A percentile compares a stretch with the other conserved stretches of the same genome.
Evolutionary conservation across 2,329 filamentous ascomycete genomes (phyloP).

Genomic region (Penicillium occitanis): DNA sequence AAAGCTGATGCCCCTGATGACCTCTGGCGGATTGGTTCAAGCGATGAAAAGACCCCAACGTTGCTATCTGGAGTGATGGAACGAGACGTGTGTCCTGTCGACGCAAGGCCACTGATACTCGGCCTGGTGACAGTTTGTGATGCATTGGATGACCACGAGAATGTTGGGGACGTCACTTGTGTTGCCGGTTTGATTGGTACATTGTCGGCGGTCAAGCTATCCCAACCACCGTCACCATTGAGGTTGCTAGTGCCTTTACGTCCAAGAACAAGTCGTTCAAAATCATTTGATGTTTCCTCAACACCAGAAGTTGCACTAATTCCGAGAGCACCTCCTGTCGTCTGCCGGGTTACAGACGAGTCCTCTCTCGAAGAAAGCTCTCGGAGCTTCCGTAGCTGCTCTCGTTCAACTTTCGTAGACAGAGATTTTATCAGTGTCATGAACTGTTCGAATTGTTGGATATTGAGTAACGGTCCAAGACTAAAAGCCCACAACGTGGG

Average conservation of each 20-base stretch:
- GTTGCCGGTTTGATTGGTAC: conserved; percentile 30
- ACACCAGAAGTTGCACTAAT: conserved; percentile 47
- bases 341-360: conserved; percentile 42
- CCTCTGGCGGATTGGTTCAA: conserved; percentile 43
- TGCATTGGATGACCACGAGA: conserved; percentile 46
- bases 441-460: conserved; percentile 84
- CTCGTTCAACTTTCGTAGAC: conserved; percentile 77
- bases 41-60: conserved; percentile 49
- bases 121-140: conserved; percentile 25
- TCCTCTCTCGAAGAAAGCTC: conserved; percentile 69
- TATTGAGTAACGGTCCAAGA: conserved; percentile 81
- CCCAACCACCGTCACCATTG: conserved; percentile 35
- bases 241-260: conserved; percentile 47
- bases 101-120: conserved; percentile 22
- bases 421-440: conserved; percentile 84
- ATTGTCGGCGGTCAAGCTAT: conserved; percentile 33
- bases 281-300: conserved; percentile 67
- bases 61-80: conserved; percentile 55
- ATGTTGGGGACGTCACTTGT: conserved; percentile 36
- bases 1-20: conserved; percentile 28
- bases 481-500: conserved; percentile 91
- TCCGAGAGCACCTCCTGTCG: conserved; percentile 30
- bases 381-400: conserved; percentile 84
- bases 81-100: conserved; percentile 35
- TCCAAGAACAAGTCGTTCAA: conserved; percentile 86